phyloP scores from a whole-genome alignment of 352 stramenopile genomes.

The Nothophytophthora sp. region DNA sequence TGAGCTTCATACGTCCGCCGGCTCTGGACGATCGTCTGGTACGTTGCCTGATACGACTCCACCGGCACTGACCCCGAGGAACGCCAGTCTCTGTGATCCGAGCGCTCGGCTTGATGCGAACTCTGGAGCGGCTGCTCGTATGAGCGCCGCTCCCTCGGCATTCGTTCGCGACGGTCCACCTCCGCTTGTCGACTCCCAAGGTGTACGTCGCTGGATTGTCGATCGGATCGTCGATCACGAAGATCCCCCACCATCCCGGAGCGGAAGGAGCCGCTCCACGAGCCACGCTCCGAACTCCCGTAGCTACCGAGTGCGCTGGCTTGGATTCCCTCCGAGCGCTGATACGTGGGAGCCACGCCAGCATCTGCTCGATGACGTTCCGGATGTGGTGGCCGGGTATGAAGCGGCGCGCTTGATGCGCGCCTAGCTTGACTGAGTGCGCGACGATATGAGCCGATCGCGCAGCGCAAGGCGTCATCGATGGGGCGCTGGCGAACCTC shows the following conservation, averaged over 20 bases:
- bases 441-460: background rate
- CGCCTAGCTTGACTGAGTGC: background rate
- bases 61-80: no score
- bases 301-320: background rate
- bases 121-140: no score
- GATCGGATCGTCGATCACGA: background rate
- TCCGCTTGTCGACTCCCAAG: background rate
- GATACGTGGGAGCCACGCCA: constrained; percentile 5
- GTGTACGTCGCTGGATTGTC: background rate
- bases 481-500: no score
- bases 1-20: no score
- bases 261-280: background rate
- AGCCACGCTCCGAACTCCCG: background rate
- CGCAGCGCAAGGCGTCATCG: no score
- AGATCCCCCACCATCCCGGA: background rate
- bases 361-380: constrained; percentile 1
- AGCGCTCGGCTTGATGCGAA: no score
- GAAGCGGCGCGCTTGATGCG: background rate
- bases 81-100: background rate
- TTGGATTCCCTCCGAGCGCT: background rate
- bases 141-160: background rate
- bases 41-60: no score
- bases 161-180: background rate
- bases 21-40: no score
- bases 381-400: constrained; percentile 3